Evolutionary conservation across 2,329 filamentous ascomycete species (phyloP).

Genomic region (Didymella arachidicola): DNA sequence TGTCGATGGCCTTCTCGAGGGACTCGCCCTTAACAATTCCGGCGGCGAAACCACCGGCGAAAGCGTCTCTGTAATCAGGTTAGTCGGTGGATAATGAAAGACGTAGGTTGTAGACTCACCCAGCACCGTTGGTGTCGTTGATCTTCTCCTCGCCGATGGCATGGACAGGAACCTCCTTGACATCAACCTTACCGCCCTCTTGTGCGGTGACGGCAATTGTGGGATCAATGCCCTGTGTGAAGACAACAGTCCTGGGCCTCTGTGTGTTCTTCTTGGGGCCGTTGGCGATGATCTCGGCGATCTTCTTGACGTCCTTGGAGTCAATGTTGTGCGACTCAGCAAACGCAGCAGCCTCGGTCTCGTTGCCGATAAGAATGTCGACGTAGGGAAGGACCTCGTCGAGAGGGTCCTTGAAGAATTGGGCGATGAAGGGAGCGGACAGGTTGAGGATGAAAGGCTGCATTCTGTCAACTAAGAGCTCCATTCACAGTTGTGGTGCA

Average conservation of each 20-base stretch:
- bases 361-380: conserved; percentile 96
- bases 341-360: conserved; percentile 90
- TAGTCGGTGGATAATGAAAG: background rate
- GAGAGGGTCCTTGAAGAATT: conserved; percentile 97
- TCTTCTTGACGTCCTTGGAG: conserved; percentile 80
- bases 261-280: conserved; percentile 90
- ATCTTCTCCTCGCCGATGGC: conserved; percentile 79
- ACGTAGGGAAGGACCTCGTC: conserved; percentile 88
- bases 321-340: conserved; percentile 79
- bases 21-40: conserved; percentile 85
- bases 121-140: conserved; percentile 95
- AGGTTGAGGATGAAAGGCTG: conserved; percentile 85
- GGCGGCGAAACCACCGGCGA: conserved; percentile 91
- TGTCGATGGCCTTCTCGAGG: conserved; percentile 80
- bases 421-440: conserved; percentile 92
- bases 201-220: conserved; percentile 82
- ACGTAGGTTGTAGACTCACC: conserved; percentile 53
- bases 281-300: conserved; percentile 84
- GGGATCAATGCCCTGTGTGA: conserved; percentile 93
- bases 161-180: conserved; percentile 83
- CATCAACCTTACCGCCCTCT: conserved; percentile 67
- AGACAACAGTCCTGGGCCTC: conserved; percentile 83
- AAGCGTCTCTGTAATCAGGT: conserved; percentile 73
- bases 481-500: conserved; percentile 21
- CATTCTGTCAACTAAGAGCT: conserved; percentile 10